phyloP scores from a whole-genome alignment of 352 stramenopile genomes.

The Globisporangium nagaii region DNA sequence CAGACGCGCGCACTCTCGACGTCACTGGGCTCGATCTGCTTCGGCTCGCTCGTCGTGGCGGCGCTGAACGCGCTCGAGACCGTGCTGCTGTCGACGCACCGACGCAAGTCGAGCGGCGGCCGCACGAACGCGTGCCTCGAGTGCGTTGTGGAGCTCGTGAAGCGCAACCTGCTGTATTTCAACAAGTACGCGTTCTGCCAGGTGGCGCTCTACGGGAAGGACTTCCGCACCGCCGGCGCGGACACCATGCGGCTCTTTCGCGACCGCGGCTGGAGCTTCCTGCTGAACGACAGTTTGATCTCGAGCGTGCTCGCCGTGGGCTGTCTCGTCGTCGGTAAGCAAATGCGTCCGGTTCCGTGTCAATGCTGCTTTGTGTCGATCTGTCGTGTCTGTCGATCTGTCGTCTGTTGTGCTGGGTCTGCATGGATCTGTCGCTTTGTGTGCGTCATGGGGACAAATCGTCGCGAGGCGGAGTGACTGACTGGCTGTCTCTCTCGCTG shows the following conservation, averaged over 20 bases:
- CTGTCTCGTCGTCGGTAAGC: slow-evolving; percentile 69
- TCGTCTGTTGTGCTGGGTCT: too few species aligned
- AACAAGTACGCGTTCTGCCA: slow-evolving; percentile 89
- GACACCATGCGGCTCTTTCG: slow-evolving; percentile 83
- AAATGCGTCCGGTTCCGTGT: background rate
- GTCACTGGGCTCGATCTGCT: slow-evolving; percentile 79
- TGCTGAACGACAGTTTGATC: slow-evolving; percentile 80
- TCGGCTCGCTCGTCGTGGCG: slow-evolving; percentile 78
- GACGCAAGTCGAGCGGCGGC: slow-evolving; percentile 40
- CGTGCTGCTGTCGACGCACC: slow-evolving; percentile 57
- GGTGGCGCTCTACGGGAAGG: slow-evolving; percentile 81
- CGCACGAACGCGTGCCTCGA: slow-evolving; percentile 80
- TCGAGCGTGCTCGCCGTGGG: slow-evolving; percentile 70
- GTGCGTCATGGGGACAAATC: background rate
- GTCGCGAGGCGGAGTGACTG: background rate
- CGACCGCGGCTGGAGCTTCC: slow-evolving; percentile 67
- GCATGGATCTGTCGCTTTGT: background rate
- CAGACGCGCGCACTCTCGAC: slow-evolving; percentile 61
- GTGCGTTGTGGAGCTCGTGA: slow-evolving; percentile 66
- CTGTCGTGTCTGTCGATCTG: background rate
- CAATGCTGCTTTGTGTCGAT: background rate
- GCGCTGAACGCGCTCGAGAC: slow-evolving; percentile 59
- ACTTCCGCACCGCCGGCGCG: slow-evolving; percentile 62
- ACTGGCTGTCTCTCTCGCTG: slow-evolving; percentile 2
- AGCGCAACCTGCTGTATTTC: slow-evolving; percentile 74